phyloP scores from a whole-genome alignment of 306 rosid genomes.

The Betula pendula region DNA sequence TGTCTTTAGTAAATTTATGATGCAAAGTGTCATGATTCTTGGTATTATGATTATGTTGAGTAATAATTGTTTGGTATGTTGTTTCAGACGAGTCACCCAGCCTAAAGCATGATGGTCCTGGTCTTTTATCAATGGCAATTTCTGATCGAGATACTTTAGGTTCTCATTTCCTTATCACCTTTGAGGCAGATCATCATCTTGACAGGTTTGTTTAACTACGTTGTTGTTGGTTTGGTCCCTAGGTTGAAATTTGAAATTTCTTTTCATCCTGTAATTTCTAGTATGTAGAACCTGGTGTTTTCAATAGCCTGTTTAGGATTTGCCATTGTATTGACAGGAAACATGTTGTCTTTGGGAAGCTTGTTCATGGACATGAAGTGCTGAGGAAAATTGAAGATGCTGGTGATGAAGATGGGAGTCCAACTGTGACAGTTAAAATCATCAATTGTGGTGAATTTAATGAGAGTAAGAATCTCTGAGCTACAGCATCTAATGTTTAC shows the following conservation, averaged over 20 bases:
- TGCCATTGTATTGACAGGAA: conserved; percentile 57
- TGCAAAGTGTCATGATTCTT: background rate
- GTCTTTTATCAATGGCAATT: conserved; percentile 80
- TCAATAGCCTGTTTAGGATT: conserved; percentile 10
- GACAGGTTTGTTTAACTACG: conserved; percentile 64
- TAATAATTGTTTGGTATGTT: conserved; percentile 14
- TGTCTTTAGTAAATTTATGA: background rate
- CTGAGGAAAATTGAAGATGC: conserved; percentile 76
- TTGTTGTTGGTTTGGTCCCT: background rate
- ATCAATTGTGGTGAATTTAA: conserved; percentile 81
- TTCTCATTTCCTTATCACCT: conserved; percentile 82
- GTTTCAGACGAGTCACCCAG: conserved; percentile 77
- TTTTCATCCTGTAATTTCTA: background rate
- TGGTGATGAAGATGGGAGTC: conserved; percentile 76
- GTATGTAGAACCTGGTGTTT: background rate
- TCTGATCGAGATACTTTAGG: conserved; percentile 77
- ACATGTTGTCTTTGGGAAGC: conserved; percentile 84
- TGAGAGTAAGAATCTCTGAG: conserved; percentile 51
- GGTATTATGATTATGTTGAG: background rate
- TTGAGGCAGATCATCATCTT: conserved; percentile 70
- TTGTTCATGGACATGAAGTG: conserved; percentile 69
- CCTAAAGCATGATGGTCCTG: conserved; percentile 77
- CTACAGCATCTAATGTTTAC: background rate
- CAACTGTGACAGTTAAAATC: conserved; percentile 88
- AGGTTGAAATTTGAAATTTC: background rate